Conservation (phyloP, 2,329 filamentous ascomycete species). For the Purpureocillium lavendulum region DNA sequence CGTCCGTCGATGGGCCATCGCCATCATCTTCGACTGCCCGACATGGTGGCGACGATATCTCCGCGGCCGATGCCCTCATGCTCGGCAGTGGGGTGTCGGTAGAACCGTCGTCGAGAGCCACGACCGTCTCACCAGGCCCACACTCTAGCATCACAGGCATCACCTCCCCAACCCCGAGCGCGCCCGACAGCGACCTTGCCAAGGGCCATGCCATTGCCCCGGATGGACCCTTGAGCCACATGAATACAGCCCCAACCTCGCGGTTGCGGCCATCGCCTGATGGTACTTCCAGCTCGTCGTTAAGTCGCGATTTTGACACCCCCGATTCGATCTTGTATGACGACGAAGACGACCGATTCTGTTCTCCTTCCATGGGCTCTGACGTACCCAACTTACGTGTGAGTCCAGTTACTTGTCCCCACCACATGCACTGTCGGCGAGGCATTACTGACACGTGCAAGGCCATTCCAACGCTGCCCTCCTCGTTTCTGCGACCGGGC, state of each 20-base stretch:
- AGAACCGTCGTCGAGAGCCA: slow-evolving; percentile 26
- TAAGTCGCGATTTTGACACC: slow-evolving; percentile 12
- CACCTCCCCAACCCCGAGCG: slow-evolving; percentile 23
- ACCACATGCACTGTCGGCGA: too few relatives aligned
- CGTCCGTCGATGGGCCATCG: slow-evolving; percentile 13
- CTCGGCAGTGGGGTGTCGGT: slow-evolving; percentile 16
- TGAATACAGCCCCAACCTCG: neutral
- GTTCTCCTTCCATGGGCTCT: slow-evolving; percentile 27
- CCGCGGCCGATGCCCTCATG: slow-evolving; percentile 8
- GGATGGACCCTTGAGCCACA: slow-evolving; percentile 4
- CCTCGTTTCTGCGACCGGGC: slow-evolving; percentile 76
- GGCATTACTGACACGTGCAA: slow-evolving; percentile 22
- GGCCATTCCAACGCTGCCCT: slow-evolving; percentile 72
- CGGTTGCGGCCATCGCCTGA: slow-evolving; percentile 1
- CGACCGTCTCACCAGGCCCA: slow-evolving; percentile 35
- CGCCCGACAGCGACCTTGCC: slow-evolving; percentile 17
- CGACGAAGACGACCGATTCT: slow-evolving; percentile 14
- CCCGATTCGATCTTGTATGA: slow-evolving; percentile 17
- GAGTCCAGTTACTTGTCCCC: slow-evolving; percentile 8
- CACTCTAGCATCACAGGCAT: slow-evolving; percentile 22
- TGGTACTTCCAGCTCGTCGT: slow-evolving; percentile 7
- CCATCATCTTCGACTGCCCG: slow-evolving; percentile 10
- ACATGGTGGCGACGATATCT: slow-evolving; percentile 5
- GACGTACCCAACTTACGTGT: slow-evolving; percentile 28
- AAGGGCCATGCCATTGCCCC: slow-evolving; percentile 22